Base-by-base conservation (phyloP, 2,329 filamentous ascomycete genomes). In the Xylaria arbuscula region DNA sequence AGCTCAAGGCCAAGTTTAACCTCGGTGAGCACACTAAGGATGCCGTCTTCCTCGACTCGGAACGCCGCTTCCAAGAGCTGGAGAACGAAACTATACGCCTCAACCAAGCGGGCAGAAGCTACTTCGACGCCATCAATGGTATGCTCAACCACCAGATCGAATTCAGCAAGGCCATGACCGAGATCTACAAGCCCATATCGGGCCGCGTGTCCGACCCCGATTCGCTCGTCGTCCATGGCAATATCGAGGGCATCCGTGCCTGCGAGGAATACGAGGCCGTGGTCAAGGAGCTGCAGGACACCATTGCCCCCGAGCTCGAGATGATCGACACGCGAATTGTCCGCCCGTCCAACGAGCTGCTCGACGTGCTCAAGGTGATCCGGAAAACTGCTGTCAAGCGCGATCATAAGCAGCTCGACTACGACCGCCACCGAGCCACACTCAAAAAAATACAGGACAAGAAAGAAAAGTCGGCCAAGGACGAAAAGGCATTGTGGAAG, bases 111-210 rank as follows among this genome's bases (percentile, higher is more conserved):
- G 97, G 93, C 65, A 92, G 94, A 81, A 98, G 97, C 83, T 99
- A 99, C 82, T 98, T 97, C 76, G 90, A 97, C 62, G 93, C 96
- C 79, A 98, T 99, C 83, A 98, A 98, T 83, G 93, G 92, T 85
- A 99, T 99, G 96, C 88, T 99, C 76, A 89, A 86, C 78, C 94
- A 98, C 83, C 96, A 99, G 84, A 98, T 99, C 82, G 95, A 97
- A 80, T 99, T 99, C 84, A 97, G 95, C 75, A 90, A 97, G 83
- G 93, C 94, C 73, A 95, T 97, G 85, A 91, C 92, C 72, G 96
- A 99, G 81, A 92, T 99, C 76, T 99, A 99, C 86, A 97, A 97
- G 80, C 96, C 96, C 74, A 99, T 99, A 76, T 98, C 95, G 64
- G 96, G 96, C 64, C 92, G 96, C 78, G 88, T 97, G 81, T 98